Percentiles rank a stretch among this genome's conserved stretches.
These are phyloP conservation scores for Azolla pinnata DNA, from an alignment of 75 land plant species.

Conservation along the genomic window DNA sequence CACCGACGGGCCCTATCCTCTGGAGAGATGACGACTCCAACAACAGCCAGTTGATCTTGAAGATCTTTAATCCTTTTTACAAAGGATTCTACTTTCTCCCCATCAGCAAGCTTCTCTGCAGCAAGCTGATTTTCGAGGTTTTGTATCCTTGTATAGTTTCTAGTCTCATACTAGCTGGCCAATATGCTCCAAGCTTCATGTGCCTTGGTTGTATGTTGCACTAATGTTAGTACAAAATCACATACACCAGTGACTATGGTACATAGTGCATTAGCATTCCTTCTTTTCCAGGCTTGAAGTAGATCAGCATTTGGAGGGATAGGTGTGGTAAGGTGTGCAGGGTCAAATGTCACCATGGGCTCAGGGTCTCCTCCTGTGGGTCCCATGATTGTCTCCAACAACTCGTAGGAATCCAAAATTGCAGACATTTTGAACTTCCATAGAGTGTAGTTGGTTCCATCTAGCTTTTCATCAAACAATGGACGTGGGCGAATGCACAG, in stretches of 20 bases:
- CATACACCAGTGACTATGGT: not conserved
- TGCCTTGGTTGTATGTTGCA: conserved; percentile 2
- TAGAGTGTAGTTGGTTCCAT: conserved; percentile 1
- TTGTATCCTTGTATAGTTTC: not conserved
- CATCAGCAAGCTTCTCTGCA: too few species aligned
- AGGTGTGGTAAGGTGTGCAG: not conserved
- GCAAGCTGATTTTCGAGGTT: not conserved
- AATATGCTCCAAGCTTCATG: conserved; percentile 7
- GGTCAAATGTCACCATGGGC: not conserved
- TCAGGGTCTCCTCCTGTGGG: not conserved
- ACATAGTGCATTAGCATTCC: not conserved
- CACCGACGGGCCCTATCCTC: not conserved
- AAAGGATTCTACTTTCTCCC: not conserved
- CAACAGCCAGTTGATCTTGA: not conserved
- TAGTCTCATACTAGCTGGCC: not conserved
- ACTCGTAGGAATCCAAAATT: conserved; percentile 2
- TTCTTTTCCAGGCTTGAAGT: too few species aligned
- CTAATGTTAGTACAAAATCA: not conserved
- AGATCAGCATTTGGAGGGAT: not conserved
- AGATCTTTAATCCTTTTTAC: not conserved
- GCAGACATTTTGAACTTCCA: conserved; percentile 1
- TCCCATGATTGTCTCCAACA: not conserved
- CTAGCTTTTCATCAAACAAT: not conserved
- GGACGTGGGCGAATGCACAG: too few species aligned
- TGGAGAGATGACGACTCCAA: not conserved